Evolutionary conservation across 768 basidiomycete genomes (phyloP).

Genomic region (Rossbeevera mucosa): DNA sequence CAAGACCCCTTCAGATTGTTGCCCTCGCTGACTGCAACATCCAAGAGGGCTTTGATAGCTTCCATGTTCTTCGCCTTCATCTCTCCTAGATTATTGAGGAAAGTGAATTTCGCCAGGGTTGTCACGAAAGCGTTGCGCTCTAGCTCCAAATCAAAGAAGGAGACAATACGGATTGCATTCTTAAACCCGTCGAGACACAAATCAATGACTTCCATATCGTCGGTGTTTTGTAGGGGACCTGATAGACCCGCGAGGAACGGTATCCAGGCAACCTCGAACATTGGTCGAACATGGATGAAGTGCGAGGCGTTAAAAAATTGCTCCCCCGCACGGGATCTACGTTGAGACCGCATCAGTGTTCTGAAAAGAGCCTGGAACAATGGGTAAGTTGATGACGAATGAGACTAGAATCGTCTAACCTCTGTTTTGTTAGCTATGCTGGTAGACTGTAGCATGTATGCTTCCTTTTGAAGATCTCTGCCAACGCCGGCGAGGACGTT

Average conservation of each 20-base stretch:
- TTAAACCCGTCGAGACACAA: slow-evolving; percentile 94
- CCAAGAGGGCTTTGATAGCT: slow-evolving; percentile 91
- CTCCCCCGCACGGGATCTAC: slow-evolving; percentile 73
- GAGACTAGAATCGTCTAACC: slow-evolving; percentile 37
- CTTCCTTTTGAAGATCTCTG: slow-evolving; percentile 91
- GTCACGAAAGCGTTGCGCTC: slow-evolving; percentile 99
- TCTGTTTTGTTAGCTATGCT: slow-evolving; percentile 98
- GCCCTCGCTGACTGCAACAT: slow-evolving; percentile 94
- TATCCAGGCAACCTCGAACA: slow-evolving; percentile 99
- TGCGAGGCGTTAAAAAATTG: slow-evolving; percentile 97
- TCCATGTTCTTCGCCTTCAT: slow-evolving; percentile 99
- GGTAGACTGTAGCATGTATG: slow-evolving; percentile 91
- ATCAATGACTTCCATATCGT: slow-evolving; percentile 88
- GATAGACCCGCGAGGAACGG: slow-evolving; percentile 94
- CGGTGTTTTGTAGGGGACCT: slow-evolving; percentile 89
- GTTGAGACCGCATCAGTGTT: slow-evolving; percentile 87
- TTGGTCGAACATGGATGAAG: slow-evolving; percentile 92
- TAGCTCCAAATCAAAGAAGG: slow-evolving; percentile 94
- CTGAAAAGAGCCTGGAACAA: slow-evolving; percentile 75
- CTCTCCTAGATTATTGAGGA: slow-evolving; percentile 94
- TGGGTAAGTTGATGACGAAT: slow-evolving; percentile 1
- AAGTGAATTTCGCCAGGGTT: slow-evolving; percentile 94
- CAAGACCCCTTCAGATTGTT: slow-evolving; percentile 94
- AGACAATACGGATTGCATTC: slow-evolving; percentile 93
- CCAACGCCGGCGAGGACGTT: slow-evolving; percentile 85